Evolutionary conservation across 2,329 filamentous ascomycete species (phyloP).

Genomic region (Cyphellophora attinorum): DNA sequence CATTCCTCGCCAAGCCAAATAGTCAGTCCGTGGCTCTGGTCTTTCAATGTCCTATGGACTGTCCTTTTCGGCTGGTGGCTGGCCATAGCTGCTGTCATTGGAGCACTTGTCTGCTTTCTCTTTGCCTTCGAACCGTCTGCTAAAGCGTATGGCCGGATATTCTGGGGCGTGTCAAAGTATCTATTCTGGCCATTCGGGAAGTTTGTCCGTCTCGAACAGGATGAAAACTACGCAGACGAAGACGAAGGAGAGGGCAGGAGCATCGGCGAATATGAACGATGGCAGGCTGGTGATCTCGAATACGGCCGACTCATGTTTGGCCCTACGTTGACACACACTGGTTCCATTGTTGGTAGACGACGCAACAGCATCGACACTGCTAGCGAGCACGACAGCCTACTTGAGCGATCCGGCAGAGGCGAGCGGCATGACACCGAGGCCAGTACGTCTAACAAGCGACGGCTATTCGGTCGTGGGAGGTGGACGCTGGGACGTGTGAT

Average conservation of each 20-base stretch:
- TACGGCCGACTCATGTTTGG: slow-evolving; percentile 95
- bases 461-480: slow-evolving; percentile 86
- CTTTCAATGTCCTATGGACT: slow-evolving; percentile 89
- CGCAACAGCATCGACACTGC: slow-evolving; percentile 82
- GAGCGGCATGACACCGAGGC: slow-evolving; percentile 31
- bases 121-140: slow-evolving; percentile 73
- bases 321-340: slow-evolving; percentile 53
- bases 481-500: slow-evolving; percentile 93
- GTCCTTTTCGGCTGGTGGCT: slow-evolving; percentile 95
- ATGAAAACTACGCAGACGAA: slow-evolving; percentile 89
- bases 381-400: slow-evolving; percentile 80
- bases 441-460: slow-evolving; percentile 54
- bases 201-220: slow-evolving; percentile 84
- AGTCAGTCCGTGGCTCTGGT: slow-evolving; percentile 72
- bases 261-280: slow-evolving; percentile 97
- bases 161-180: slow-evolving; percentile 77
- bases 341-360: slow-evolving; percentile 73
- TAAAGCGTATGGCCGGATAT: slow-evolving; percentile 72
- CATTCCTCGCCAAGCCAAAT: slow-evolving; percentile 85
- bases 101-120: slow-evolving; percentile 67
- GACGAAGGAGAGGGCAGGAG: slow-evolving; percentile 92
- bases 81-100: slow-evolving; percentile 62
- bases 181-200: slow-evolving; percentile 95
- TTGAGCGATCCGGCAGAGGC: slow-evolving; percentile 56
- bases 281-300: slow-evolving; percentile 95